Evolutionary conservation across 2,329 filamentous ascomycete genomes (phyloP).

Genomic region (Aureobasidium pullulans): DNA sequence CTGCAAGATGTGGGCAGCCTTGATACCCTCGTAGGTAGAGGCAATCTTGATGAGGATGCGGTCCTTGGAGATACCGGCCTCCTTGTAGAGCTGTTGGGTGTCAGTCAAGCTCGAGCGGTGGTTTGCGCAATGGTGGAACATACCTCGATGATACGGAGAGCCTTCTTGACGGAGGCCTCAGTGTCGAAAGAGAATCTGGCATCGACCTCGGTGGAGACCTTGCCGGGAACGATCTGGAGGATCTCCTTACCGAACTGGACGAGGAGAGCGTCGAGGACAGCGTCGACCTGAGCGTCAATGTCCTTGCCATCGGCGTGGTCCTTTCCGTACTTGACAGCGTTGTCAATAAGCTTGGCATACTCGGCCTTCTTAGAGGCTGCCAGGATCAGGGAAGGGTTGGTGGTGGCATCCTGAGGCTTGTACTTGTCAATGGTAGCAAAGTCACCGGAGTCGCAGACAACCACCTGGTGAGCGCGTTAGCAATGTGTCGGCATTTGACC

Average conservation of each 20-base stretch:
- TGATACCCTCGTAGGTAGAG: slow-evolving; percentile 99
- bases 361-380: slow-evolving; percentile 97
- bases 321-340: slow-evolving; percentile 82
- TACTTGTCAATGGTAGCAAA: slow-evolving; percentile 90
- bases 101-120: slow-evolving; percentile 18
- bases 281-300: slow-evolving; percentile 77
- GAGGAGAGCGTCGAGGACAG: slow-evolving; percentile 83
- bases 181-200: slow-evolving; percentile 93
- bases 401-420: slow-evolving; percentile 99
- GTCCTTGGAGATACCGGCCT: slow-evolving; percentile 83
- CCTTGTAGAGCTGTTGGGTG: slow-evolving; percentile 74
- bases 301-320: slow-evolving; percentile 45
- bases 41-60: slow-evolving; percentile 98
- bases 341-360: slow-evolving; percentile 87
- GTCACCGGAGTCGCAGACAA: slow-evolving; percentile 94
- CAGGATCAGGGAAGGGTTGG: slow-evolving; percentile 97
- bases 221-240: slow-evolving; percentile 91
- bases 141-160: slow-evolving; percentile 93
- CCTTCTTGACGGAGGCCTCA: slow-evolving; percentile 87
- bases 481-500: slow-evolving; percentile 1
- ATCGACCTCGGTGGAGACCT: slow-evolving; percentile 98
- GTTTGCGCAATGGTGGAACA: slow-evolving; percentile 24
- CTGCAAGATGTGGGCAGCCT: slow-evolving; percentile 95
- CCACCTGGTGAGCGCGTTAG: slow-evolving; percentile 51
- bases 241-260: slow-evolving; percentile 99